Percentiles rank a stretch among this genome's conserved stretches.
phyloP scores from a whole-genome alignment of 371 early-diverging fungal species.

The Mortierella sp. region DNA sequence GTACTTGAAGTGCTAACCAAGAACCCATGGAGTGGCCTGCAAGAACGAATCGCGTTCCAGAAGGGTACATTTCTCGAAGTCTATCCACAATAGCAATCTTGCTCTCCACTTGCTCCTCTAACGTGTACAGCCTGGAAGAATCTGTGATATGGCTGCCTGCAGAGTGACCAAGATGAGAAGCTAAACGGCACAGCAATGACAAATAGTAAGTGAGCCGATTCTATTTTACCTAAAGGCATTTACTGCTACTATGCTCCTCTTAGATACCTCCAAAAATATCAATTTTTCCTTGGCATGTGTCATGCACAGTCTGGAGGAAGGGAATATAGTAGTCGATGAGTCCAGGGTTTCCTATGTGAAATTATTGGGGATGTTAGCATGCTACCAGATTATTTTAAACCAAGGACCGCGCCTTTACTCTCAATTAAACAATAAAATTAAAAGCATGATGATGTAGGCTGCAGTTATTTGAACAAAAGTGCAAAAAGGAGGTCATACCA shows the following conservation, averaged over 20 bases:
- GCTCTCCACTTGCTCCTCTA: constrained; percentile 76
- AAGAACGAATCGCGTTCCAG: constrained; percentile 68
- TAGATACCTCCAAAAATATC: constrained; percentile 74
- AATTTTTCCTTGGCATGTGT: constrained; percentile 50
- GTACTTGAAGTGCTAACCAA: constrained; percentile 65
- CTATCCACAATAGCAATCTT: constrained; percentile 74
- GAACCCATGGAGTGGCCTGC: constrained; percentile 80
- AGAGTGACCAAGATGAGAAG: constrained; percentile 71
- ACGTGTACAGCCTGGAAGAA: constrained; percentile 53
- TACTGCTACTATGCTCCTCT: too few species aligned
- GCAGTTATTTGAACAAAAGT: neutral
- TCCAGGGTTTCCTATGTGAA: constrained; percentile 74
- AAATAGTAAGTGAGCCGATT: neutral
- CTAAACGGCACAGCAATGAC: constrained; percentile 16
- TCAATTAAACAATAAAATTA: neutral
- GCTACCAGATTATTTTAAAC: neutral
- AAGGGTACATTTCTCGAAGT: constrained; percentile 61
- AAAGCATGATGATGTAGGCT: neutral
- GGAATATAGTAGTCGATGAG: constrained; percentile 76
- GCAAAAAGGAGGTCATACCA: constrained; percentile 20
- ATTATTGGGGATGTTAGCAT: neutral
- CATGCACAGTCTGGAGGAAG: constrained; percentile 68
- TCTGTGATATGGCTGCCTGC: constrained; percentile 46
- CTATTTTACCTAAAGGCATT: too few species aligned
- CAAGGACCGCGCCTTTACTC: too few species aligned